Evolutionary conservation across 768 basidiomycete species (phyloP).

Genomic region (Boletus reticuloceps): DNA sequence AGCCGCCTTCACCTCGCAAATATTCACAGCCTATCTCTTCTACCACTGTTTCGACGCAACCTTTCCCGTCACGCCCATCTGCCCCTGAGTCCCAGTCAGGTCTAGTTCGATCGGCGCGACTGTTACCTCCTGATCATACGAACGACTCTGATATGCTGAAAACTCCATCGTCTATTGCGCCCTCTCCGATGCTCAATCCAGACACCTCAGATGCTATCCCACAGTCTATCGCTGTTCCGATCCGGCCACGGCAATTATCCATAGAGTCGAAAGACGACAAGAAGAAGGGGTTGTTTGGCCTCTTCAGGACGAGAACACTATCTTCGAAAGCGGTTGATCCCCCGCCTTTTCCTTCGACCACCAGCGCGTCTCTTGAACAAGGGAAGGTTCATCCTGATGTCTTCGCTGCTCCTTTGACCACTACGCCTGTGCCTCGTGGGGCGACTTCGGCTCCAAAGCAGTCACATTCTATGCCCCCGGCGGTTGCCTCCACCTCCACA

Average conservation of each 20-base stretch:
- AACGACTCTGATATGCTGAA: conserved; percentile 53
- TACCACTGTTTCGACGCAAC: conserved; percentile 25
- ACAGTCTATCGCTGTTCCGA: conserved; percentile 14
- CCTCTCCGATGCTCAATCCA: conserved; percentile 43
- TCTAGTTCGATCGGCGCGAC: conserved; percentile 23
- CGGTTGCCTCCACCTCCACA: conserved; percentile 1
- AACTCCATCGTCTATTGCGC: conserved; percentile 66
- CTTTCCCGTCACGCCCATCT: conserved; percentile 28
- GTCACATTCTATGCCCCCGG: background rate
- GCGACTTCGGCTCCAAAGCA: conserved; percentile 19
- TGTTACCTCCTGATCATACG: conserved; percentile 29
- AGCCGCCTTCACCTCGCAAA: conserved; percentile 30
- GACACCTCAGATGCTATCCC: conserved; percentile 9
- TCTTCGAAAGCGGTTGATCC: conserved; percentile 30
- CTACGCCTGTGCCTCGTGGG: conserved; percentile 13
- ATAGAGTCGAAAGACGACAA: conserved; percentile 35
- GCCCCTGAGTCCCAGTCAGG: conserved; percentile 17
- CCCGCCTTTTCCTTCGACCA: conserved; percentile 17
- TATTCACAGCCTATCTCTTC: conserved; percentile 25
- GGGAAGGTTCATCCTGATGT: conserved; percentile 12
- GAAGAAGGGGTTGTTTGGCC: conserved; percentile 32
- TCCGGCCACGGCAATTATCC: conserved; percentile 24
- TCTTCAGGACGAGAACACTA: conserved; percentile 32
- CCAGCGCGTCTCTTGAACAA: conserved; percentile 21
- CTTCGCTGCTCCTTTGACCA: background rate